phyloP scores from a whole-genome alignment of 1,284 basidiomycete species.

The Sporisorium sorghi region DNA sequence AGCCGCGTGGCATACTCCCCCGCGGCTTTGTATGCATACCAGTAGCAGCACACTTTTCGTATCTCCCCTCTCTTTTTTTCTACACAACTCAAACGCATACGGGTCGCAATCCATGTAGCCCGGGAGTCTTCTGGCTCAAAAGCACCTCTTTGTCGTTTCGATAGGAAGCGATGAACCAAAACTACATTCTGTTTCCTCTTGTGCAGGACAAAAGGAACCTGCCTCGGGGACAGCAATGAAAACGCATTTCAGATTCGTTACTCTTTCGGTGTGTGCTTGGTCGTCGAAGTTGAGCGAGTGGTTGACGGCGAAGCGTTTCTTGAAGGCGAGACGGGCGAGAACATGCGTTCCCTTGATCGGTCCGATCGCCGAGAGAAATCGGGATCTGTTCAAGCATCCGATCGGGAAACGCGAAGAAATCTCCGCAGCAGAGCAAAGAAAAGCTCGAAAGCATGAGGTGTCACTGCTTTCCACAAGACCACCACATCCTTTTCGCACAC shows the following conservation, averaged over 20 bases:
- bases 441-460: not conserved
- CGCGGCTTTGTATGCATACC: slow-evolving; percentile 49
- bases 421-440: slow-evolving; percentile 19
- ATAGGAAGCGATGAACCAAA: slow-evolving; percentile 21
- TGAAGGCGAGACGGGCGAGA: no score
- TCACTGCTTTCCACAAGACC: not conserved
- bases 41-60: slow-evolving; percentile 38
- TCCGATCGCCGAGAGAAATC: not conserved
- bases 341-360: not conserved
- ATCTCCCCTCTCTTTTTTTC: slow-evolving; percentile 3
- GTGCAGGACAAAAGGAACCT: slow-evolving; percentile 6
- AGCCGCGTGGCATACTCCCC: slow-evolving; percentile 36
- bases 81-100: slow-evolving; percentile 6
- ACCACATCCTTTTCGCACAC: not conserved
- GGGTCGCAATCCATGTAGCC: slow-evolving; percentile 9
- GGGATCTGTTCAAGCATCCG: not conserved
- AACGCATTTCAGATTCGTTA: slow-evolving; percentile 25
- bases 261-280: not conserved
- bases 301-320: not conserved
- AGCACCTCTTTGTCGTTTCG: slow-evolving; percentile 7
- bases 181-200: slow-evolving; percentile 24
- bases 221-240: slow-evolving; percentile 37
- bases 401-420: slow-evolving; percentile 20
- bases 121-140: slow-evolving; percentile 9
- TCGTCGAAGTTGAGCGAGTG: not conserved